Evolutionary conservation across 163 green algal genomes (phyloP), one percentile per base, ranked within the genome.

Genomic region (Prototheca cutis): DNA sequence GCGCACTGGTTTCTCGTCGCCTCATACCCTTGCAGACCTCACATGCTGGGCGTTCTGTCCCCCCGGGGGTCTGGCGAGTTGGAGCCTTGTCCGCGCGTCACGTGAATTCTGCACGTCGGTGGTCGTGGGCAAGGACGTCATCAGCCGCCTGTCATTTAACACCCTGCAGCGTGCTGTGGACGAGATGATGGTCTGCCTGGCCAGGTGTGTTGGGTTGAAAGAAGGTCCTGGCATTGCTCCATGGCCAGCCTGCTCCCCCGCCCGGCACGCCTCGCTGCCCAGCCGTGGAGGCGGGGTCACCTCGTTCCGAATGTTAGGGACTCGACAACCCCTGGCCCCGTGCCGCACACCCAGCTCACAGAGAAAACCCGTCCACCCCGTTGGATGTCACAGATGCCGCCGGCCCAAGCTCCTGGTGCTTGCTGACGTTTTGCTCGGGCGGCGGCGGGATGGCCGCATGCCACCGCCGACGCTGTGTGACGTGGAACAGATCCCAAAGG

Each of bases 81-180:
- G 42, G 24, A 61, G 63, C 47, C 53, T 87, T 51, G 29, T 62
- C 1, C 53, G 40, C 2, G 31, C 56, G 17, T 61, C 66, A 17
- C 24, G 45, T n/a, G n/a, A 34, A 0, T 83, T 75, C 49, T 81
- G 71, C 63, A 84, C 70, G 17, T 68, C 47, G 17, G 57, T 84
- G 8, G 76, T 84, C 5, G 70, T 74, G 15, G 76, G 74, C 53
- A 78, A 78, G 53, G 76, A 83, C 39, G 64, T 72, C 36, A 72
- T 77, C 32, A 66, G 61, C 47, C 48, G 69, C 4, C 62, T 77
- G 3, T 73, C 64, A 47, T 73, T 76, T n/a, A 63, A 62, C 56
- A 84, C 67, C 28, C 52, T 68, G 13, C 58, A 64, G 57, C 63
- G 71, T 4, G 55, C 79, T 28, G 68, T 82, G 54, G 74, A 84